Evolutionary conservation across 768 basidiomycete genomes (phyloP).

Genomic region (Pleurotus eryngii): DNA sequence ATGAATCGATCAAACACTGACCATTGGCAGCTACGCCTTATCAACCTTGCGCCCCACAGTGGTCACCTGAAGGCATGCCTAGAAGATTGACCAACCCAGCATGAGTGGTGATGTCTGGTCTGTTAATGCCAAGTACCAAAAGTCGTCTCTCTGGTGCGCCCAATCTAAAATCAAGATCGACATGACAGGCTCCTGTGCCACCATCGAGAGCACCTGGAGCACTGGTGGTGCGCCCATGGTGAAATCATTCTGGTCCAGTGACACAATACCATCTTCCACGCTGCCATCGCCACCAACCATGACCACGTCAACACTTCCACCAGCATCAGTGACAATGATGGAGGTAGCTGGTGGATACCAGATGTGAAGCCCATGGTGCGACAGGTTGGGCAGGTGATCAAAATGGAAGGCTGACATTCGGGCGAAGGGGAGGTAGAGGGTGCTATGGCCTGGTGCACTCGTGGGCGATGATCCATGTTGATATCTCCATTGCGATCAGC

Average conservation of each 20-base stretch:
- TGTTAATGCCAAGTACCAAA: slow-evolving; percentile 28
- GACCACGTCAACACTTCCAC: slow-evolving; percentile 18
- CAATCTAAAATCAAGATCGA: slow-evolving; percentile 13
- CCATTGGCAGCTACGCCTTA: not conserved
- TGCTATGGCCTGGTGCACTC: slow-evolving; percentile 1
- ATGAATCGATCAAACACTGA: not conserved
- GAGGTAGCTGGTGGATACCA: slow-evolving; percentile 25
- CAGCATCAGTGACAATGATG: slow-evolving; percentile 41
- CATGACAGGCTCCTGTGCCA: slow-evolving; percentile 21
- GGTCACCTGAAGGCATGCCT: slow-evolving; percentile 8
- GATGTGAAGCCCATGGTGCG: slow-evolving; percentile 39
- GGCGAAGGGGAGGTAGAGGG: slow-evolving; percentile 29
- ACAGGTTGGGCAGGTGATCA: slow-evolving; percentile 20
- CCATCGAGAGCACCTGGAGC: slow-evolving; percentile 67
- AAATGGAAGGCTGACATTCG: slow-evolving; percentile 20
- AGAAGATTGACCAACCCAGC: slow-evolving; percentile 59
- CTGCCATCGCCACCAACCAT: slow-evolving; percentile 33
- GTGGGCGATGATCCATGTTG: slow-evolving; percentile 35
- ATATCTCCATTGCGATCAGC: slow-evolving; percentile 60
- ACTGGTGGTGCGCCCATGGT: slow-evolving; percentile 87
- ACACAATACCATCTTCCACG: slow-evolving; percentile 75
- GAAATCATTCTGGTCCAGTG: slow-evolving; percentile 79
- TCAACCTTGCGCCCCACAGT: not conserved
- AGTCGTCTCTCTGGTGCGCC: slow-evolving; percentile 16
- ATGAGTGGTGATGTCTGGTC: slow-evolving; percentile 61